A percentile compares a stretch with the other conserved stretches of the same genome.
These are phyloP conservation scores for Coemansia sp. DNA, from an alignment of 192 early-diverging fungal genomes.

Conservation along the genomic window DNA sequence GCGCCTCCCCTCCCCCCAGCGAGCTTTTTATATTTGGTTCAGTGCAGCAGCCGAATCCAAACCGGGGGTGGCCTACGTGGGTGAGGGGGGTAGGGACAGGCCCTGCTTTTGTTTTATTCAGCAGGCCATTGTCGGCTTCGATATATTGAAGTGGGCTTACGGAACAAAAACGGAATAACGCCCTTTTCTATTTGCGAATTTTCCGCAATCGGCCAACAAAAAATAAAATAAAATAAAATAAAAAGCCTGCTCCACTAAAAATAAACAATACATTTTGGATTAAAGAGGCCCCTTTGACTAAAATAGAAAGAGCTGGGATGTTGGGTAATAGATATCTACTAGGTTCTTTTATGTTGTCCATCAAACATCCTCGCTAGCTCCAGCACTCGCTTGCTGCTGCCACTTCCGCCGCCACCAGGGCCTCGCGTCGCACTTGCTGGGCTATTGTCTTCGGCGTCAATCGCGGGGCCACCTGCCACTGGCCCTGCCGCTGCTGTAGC, in stretches of 20 bases:
- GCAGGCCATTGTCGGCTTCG: background rate
- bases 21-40: background rate
- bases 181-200: background rate
- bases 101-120: background rate
- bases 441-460: background rate
- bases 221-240: background rate
- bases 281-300: background rate
- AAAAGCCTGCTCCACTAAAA: background rate
- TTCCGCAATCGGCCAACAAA: background rate
- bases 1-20: background rate
- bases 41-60: background rate
- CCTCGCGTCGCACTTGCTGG: background rate
- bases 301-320: background rate
- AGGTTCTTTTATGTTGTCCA: slow-evolving; percentile 7
- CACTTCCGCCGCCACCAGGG: background rate
- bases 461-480: background rate
- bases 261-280: too few species aligned
- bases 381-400: slow-evolving; percentile 29
- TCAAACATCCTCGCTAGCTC: slow-evolving; percentile 50
- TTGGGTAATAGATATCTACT: background rate
- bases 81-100: slow-evolving; percentile 6
- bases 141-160: background rate
- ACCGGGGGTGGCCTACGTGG: background rate
- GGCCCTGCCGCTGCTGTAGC: background rate
- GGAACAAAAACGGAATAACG: background rate